These are phyloP conservation scores for Malbranchea zuffiana DNA, from an alignment of 2,329 filamentous ascomycete species.

Conservation along the genomic window DNA sequence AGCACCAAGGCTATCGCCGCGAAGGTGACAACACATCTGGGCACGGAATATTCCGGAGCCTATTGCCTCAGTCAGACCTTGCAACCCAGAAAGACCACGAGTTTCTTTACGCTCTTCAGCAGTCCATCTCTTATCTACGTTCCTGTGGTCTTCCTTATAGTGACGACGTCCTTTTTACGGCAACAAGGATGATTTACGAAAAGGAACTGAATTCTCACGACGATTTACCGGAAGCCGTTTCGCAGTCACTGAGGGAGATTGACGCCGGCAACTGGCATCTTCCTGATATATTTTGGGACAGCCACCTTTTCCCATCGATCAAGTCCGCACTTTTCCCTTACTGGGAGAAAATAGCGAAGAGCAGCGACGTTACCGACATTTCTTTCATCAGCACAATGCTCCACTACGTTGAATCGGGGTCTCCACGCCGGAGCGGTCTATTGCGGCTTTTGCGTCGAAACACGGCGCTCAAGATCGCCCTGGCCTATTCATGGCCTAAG, in stretches of 20 bases:
- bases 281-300: conserved; percentile 1
- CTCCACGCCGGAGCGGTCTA: conserved; percentile 17
- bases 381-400: conserved; percentile 24
- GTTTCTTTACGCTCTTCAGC: not conserved
- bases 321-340: conserved; percentile 13
- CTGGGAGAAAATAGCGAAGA: conserved; percentile 24
- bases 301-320: not conserved
- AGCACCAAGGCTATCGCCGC: no score
- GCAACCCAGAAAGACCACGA: no score
- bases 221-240: conserved; percentile 1
- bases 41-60: no score
- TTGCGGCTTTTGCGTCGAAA: conserved; percentile 28
- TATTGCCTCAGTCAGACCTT: no score
- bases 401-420: conserved; percentile 22
- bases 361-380: conserved; percentile 27
- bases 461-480: conserved; percentile 29
- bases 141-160: conserved; percentile 4
- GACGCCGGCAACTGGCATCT: not conserved
- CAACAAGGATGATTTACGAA: conserved; percentile 3
- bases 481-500: conserved; percentile 20
- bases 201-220: conserved; percentile 1
- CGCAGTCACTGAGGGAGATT: not conserved
- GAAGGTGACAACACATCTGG: no score
- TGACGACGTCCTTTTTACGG: not conserved
- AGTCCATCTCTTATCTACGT: not conserved